Conservation (phyloP, 257 asterid species). For the Solanum rostratum region DNA sequence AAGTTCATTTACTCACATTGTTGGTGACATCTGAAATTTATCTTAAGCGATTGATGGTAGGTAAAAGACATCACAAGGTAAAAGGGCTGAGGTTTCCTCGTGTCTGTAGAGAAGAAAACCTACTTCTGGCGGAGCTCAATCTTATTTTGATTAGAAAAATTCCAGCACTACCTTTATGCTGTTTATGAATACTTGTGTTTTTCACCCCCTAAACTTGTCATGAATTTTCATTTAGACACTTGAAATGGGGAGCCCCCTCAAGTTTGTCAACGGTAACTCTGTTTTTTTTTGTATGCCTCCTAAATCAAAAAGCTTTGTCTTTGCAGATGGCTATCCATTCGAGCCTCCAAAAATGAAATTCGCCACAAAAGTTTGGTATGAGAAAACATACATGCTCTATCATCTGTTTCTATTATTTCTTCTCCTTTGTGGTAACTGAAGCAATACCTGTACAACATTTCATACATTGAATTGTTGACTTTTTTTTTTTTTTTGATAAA, state of each 20-base stretch:
- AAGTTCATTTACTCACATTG: not conserved
- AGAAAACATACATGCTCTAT: not conserved
- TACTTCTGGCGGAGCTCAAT: not conserved
- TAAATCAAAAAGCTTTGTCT: not conserved
- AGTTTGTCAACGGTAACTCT: not conserved
- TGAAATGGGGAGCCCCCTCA: not conserved
- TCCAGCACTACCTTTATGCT: not conserved
- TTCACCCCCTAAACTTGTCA: not conserved
- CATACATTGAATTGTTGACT: not conserved
- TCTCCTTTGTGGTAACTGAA: not conserved
- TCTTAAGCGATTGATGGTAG: not conserved
- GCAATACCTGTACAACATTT: not conserved
- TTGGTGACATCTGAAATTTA: not conserved
- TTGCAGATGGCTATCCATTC: slow-evolving; percentile 93
- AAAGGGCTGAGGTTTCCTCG: not conserved
- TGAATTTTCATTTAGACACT: not conserved
- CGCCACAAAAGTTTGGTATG: slow-evolving; percentile 95
- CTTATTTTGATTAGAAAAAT: not conserved
- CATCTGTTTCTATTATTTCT: not conserved
- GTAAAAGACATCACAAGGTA: not conserved
- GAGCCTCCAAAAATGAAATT: slow-evolving; percentile 95
- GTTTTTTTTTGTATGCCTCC: not conserved
- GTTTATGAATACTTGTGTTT: not conserved
- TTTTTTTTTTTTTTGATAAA: too few species aligned
- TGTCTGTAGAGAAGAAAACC: not conserved